Evolutionary conservation across 768 basidiomycete species (phyloP).

Genomic region (Cystobasidium ongulense): DNA sequence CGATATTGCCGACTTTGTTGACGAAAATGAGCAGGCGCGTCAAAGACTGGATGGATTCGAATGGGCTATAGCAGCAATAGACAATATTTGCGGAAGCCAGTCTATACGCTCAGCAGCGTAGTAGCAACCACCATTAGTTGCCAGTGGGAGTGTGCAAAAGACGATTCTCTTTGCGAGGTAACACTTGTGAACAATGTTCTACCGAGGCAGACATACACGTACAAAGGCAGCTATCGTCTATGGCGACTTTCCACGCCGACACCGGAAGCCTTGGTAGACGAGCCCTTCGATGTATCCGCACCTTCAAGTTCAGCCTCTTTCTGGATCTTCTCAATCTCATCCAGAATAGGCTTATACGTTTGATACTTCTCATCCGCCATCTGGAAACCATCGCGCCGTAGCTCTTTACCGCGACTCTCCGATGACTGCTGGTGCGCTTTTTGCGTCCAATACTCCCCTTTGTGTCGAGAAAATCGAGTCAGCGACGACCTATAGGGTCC

Average conservation of each 20-base stretch:
- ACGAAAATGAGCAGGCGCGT: slow-evolving; percentile 1
- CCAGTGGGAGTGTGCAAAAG: too few species aligned
- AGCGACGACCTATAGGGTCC: not conserved
- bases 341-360: slow-evolving; percentile 70
- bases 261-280: slow-evolving; percentile 7
- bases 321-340: slow-evolving; percentile 74
- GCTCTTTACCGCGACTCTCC: slow-evolving; percentile 66
- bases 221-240: slow-evolving; percentile 8
- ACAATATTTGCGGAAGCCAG: too few species aligned
- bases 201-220: too few species aligned
- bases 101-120: too few species aligned
- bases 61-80: slow-evolving; percentile 4
- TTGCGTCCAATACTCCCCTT: slow-evolving; percentile 72
- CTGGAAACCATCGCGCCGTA: slow-evolving; percentile 68
- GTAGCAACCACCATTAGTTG: too few species aligned
- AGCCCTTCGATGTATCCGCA: slow-evolving; percentile 45
- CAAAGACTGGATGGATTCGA: slow-evolving; percentile 30
- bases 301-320: slow-evolving; percentile 76
- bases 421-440: slow-evolving; percentile 53
- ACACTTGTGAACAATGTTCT: not conserved
- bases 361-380: slow-evolving; percentile 67
- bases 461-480: not conserved
- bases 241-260: slow-evolving; percentile 25
- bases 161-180: not conserved
- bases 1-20: not conserved